phyloP scores from a whole-genome alignment of 2,329 filamentous ascomycete species.

The Xylaria sp. region DNA sequence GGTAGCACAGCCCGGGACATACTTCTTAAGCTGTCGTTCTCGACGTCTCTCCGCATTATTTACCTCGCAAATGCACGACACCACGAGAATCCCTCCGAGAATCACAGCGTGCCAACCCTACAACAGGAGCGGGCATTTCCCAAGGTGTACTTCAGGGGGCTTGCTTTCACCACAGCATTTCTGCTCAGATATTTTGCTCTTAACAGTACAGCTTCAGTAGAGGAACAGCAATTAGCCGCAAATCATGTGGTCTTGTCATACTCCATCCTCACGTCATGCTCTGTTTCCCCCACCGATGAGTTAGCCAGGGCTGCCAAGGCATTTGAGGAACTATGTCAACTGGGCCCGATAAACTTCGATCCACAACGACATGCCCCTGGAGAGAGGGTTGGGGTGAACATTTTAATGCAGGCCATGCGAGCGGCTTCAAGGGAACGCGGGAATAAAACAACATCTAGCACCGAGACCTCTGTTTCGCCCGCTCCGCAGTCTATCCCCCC shows the following conservation, averaged over 20 bases:
- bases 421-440: conserved; percentile 32
- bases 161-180: conserved; percentile 48
- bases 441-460: neutral
- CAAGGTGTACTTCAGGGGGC: conserved; percentile 44
- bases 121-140: conserved; percentile 39
- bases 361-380: conserved; percentile 32
- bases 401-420: conserved; percentile 42
- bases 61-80: conserved; percentile 41
- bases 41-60: conserved; percentile 45
- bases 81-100: conserved; percentile 31
- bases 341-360: conserved; percentile 38
- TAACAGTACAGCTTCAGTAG: conserved; percentile 39
- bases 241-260: conserved; percentile 46
- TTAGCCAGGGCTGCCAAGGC: conserved; percentile 40
- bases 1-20: conserved; percentile 41
- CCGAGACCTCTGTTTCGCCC: neutral
- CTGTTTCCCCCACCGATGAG: conserved; percentile 41
- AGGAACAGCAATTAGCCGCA: conserved; percentile 46
- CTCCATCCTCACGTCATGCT: conserved; percentile 44
- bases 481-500: conserved; percentile 3
- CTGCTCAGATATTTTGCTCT: conserved; percentile 47
- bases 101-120: conserved; percentile 26
- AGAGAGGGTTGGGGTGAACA: conserved; percentile 43
- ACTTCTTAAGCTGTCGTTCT: conserved; percentile 44
- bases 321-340: conserved; percentile 46